Conservation (phyloP, 2,329 filamentous ascomycete species). For the Beauveria medogensis region DNA sequence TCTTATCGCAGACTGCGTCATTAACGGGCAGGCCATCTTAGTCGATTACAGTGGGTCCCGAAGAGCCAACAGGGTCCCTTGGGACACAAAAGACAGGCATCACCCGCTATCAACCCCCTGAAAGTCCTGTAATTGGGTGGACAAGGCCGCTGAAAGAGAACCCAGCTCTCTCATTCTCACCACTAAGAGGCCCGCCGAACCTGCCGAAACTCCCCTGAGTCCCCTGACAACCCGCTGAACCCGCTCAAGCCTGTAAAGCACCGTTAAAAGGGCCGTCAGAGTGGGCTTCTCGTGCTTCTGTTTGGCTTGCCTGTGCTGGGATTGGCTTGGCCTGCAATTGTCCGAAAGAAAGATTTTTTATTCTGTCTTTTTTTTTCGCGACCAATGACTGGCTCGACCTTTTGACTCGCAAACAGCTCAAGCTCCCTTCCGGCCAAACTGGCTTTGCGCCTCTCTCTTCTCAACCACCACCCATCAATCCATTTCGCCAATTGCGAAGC, state of each 20-base stretch:
- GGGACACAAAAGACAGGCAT: not conserved
- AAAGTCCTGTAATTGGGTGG: not conserved
- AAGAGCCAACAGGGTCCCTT: slow-evolving; percentile 3
- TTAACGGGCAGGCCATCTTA: slow-evolving; percentile 1
- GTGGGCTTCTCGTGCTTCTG: not conserved
- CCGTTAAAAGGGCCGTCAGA: not conserved
- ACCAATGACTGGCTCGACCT: not conserved
- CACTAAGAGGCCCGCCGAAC: not conserved
- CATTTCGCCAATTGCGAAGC: slow-evolving; percentile 4
- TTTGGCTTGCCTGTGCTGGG: not conserved
- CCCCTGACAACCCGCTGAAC: not conserved
- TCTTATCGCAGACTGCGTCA: slow-evolving; percentile 8
- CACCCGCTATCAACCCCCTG: not conserved
- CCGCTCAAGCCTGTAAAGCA: not conserved
- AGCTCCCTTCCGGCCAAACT: not conserved
- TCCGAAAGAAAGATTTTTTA: not conserved
- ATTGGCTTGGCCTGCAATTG: not conserved
- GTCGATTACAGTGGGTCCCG: not conserved
- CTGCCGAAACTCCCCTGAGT: not conserved
- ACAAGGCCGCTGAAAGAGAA: not conserved
- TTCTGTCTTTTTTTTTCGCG: not conserved
- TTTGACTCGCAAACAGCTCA: not conserved
- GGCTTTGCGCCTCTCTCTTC: not conserved
- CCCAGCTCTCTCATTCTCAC: too few relatives aligned
- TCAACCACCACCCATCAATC: not conserved